Evolutionary conservation across 345 rosid species (phyloP), one percentile per base, ranked within the genome.

Genomic region (Gossypium sturtianum): DNA sequence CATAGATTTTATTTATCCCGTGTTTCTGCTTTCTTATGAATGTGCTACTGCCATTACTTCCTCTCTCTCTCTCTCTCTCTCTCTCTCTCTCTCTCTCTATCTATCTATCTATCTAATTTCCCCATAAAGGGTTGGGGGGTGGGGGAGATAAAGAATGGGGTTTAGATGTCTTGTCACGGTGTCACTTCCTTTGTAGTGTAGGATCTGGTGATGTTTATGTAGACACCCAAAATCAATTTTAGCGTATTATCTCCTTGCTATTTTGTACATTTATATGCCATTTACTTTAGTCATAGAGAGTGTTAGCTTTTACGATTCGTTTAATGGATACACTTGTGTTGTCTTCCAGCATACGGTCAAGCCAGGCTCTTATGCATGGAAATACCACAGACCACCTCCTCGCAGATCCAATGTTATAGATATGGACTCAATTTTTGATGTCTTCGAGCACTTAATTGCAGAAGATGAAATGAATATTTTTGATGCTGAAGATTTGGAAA

Each of bases 301-400:
- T 54, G 52, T 76, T 78, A 80, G 81, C 57, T 78, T 56, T 78
- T 79, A 29, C 22, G 62, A 75, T 74, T 71, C 71, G 79, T 72
- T 86, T 84, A 84, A 86, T 75, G 81, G 83, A 85, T 86, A 75
- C 78, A 72, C 89, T 79, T 79, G 81, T 87, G 80, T 89, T 88
- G 84, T 85, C 80, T 90, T 88, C 89, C 87, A 82, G 89, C 89
- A 85, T 85, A 83, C 83, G n/a, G 86, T 93, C 84, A 89, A 83
- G 90, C 91, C 89, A 66, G 92, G 97, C 75, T 89, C 98, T 61
- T 93, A 90, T 82, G 80, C 86, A 82, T 91, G 96, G 94, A 87
- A 81, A 81, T 83, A 89, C 83, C 82, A 81, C 84, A 83, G 89
- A 79, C 87, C 91, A 67, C 91, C 94, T 80, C 95, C 96, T 34